These are phyloP conservation scores for Colletotrichum acutatum DNA, from an alignment of 2,329 filamentous ascomycete species.

Conservation along the genomic window DNA sequence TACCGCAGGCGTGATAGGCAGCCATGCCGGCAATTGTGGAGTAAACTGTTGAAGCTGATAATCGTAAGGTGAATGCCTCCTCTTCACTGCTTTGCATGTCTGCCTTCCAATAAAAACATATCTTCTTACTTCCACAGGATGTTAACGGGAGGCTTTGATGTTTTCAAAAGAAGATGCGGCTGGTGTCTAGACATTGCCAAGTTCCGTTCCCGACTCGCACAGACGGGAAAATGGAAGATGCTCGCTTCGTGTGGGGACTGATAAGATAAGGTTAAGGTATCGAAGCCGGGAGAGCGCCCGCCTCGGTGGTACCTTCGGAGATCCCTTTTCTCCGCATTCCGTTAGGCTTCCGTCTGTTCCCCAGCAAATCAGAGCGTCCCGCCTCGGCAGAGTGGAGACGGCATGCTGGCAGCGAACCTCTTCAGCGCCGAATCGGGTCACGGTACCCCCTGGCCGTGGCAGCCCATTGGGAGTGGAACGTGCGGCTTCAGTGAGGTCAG, in stretches of 20 bases:
- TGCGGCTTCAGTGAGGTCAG: constrained; percentile 31
- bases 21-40: not conserved
- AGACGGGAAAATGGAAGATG: no score
- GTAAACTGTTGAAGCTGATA: not conserved
- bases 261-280: constrained; percentile 28
- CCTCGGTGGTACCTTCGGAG: constrained; percentile 1
- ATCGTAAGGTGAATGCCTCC: not conserved
- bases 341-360: not conserved
- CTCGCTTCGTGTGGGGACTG: not conserved
- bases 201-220: not conserved
- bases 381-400: not conserved
- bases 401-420: constrained; percentile 11
- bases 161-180: not conserved
- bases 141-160: not conserved
- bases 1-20: not conserved
- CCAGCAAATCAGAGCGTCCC: constrained; percentile 4
- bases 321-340: constrained; percentile 31
- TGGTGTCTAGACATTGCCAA: not conserved
- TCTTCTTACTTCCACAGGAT: not conserved
- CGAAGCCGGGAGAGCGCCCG: not conserved
- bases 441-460: constrained; percentile 23
- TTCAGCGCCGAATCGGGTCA: constrained; percentile 25
- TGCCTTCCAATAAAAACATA: not conserved
- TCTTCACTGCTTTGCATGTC: not conserved
- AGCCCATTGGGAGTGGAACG: constrained; percentile 22